Conservation (phyloP, 176 grass and related monocot species). For the Juncus effusus region DNA sequence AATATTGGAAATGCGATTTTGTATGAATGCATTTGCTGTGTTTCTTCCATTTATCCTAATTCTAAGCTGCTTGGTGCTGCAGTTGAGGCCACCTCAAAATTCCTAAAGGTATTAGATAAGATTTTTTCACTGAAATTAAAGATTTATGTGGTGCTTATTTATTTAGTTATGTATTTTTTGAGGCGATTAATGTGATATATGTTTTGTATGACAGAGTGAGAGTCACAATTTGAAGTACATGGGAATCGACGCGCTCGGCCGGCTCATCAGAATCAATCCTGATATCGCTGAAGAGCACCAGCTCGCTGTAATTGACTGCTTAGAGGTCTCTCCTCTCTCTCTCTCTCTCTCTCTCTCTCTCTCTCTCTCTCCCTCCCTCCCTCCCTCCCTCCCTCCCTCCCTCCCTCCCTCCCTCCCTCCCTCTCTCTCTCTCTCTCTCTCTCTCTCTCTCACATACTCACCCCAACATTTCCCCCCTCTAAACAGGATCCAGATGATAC, state of each 20-base stretch:
- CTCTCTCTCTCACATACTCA: too few relatives aligned
- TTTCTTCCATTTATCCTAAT: conserved; percentile 95
- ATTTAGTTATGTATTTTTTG: not conserved
- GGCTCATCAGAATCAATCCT: conserved; percentile 97
- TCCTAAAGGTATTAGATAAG: conserved; percentile 58
- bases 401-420: not conserved
- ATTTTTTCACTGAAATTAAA: too few relatives aligned
- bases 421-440: conserved; percentile 9
- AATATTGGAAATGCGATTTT: conserved; percentile 99
- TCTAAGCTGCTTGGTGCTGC: conserved; percentile 85
- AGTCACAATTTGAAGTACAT: conserved; percentile 99
- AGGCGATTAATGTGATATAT: not conserved
- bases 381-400: not conserved
- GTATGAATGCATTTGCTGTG: conserved; percentile 94
- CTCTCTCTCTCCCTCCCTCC: not conserved
- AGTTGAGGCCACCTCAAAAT: conserved; percentile 93
- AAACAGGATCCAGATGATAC: conserved; percentile 95
- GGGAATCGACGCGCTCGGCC: conserved; percentile 96
- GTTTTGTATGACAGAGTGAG: conserved; percentile 62
- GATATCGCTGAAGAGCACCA: conserved; percentile 99
- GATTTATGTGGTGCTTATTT: conserved; percentile 16
- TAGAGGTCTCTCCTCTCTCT: conserved; percentile 56
- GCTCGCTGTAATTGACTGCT: conserved; percentile 96
- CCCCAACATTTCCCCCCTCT: not conserved
- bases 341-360: not conserved